These are phyloP conservation scores for Fraxinus xanthoxyloides DNA, from an alignment of 305 asterid genomes.

Conservation along the genomic window DNA sequence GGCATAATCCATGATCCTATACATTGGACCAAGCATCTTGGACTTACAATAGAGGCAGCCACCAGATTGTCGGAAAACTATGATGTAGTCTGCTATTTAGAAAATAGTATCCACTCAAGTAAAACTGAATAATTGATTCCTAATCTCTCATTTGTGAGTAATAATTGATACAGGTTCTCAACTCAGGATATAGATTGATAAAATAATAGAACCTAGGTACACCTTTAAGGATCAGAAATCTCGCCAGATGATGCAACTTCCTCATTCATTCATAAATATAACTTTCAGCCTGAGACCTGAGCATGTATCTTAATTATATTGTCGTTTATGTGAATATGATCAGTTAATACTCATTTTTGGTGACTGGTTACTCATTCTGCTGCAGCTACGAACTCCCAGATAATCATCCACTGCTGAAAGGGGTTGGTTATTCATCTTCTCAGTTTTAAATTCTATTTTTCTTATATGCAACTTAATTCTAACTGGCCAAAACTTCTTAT, in stretches of 20 bases:
- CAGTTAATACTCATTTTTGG: not conserved
- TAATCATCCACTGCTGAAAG: slow-evolving; percentile 65
- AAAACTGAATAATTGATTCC: not conserved
- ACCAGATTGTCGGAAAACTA: not conserved
- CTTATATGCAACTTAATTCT: slow-evolving; percentile 20
- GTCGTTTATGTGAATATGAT: not conserved
- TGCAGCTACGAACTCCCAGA: slow-evolving; percentile 90
- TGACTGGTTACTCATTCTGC: slow-evolving; percentile 26
- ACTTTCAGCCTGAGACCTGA: not conserved
- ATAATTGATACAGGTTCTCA: not conserved
- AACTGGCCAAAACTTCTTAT: slow-evolving; percentile 22
- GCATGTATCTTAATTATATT: not conserved
- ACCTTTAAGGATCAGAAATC: not conserved
- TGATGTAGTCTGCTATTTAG: not conserved
- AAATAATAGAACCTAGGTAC: not conserved
- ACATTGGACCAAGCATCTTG: not conserved
- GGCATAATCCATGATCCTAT: not conserved
- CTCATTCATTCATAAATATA: not conserved
- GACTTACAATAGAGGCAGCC: not conserved
- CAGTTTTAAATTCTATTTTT: slow-evolving; percentile 20
- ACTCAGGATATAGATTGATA: not conserved
- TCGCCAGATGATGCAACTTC: not conserved
- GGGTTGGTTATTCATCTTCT: slow-evolving; percentile 50
- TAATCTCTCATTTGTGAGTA: not conserved
- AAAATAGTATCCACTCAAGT: not conserved